Base-by-base conservation (phyloP, 164 flowering plant genomes). In the Vitis labrusca region DNA sequence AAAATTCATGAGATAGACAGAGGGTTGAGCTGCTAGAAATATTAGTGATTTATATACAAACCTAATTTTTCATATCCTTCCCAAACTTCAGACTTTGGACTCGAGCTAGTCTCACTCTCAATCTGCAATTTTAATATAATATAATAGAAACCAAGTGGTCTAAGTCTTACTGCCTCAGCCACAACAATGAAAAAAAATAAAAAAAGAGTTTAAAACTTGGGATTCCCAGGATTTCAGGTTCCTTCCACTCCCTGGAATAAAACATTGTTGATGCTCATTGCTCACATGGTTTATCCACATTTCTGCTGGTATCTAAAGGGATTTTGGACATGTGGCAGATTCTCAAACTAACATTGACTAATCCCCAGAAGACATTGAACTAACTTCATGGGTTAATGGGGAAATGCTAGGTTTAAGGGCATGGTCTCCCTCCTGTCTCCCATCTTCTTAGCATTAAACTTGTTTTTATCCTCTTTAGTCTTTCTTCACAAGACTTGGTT, bases 361-460 rank as follows among this genome's bases (percentile, higher is more conserved):
- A 29, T 9, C 10, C 11, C 48, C 15, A 3, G 23, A 16, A 50
- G 48, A 59, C 12, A 66, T 8, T 17, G 51, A 54, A 66, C 53
- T 12, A 62, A 32, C 19, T 55, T 49, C n/a, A 55, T 19, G 53
- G 76, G 15, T 50, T 49, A 59, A 69, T 61, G 73, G 75, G 48
- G 19, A 12, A 66, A 64, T 71, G 53, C 76, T 71, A 67, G 71
- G 63, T 71, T 68, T 71, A 60, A 65, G 72, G 77, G 64, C 69
- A 70, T 15, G 78, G 76, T 76, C 70, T 57, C 73, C 74, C 68
- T 69, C 60, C 58, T 77, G 82, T 84, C 86, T 76, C 86, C 89
- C 65, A 65, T 64, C 23, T 63, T 32, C 77, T 58, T 51, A 71
- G 74, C 91, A 85, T 32, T 32, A 37, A 59, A 23, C 59, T 66